phyloP scores from a whole-genome alignment of 2,329 filamentous ascomycete species.

The Microdochium nivale region DNA sequence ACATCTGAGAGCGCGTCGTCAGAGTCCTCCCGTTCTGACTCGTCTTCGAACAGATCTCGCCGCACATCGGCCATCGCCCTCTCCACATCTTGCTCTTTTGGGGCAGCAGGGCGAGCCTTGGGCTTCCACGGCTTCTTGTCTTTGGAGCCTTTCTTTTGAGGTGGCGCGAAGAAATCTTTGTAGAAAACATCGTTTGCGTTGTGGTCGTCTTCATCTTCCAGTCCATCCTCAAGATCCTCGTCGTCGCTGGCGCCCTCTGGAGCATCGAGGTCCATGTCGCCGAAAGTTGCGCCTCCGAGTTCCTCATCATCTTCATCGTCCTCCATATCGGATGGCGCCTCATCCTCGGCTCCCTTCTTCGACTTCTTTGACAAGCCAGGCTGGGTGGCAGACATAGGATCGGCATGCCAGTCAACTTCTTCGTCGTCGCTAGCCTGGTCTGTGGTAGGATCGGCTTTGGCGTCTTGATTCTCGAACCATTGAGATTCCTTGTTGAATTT shows the following conservation, averaged over 20 bases:
- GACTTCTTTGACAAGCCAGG: slow-evolving; percentile 20
- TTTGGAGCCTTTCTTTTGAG: slow-evolving; percentile 60
- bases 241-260: slow-evolving; percentile 62
- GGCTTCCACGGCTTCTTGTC: slow-evolving; percentile 35
- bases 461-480: slow-evolving; percentile 79
- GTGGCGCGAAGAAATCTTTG: slow-evolving; percentile 87
- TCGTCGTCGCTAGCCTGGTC: slow-evolving; percentile 75
- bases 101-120: slow-evolving; percentile 28
- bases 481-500: slow-evolving; percentile 94
- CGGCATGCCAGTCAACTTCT: slow-evolving; percentile 76
- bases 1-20: slow-evolving; percentile 57
- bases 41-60: slow-evolving; percentile 82
- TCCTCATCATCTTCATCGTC: slow-evolving; percentile 56
- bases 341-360: slow-evolving; percentile 28
- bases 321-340: slow-evolving; percentile 27
- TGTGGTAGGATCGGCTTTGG: slow-evolving; percentile 64
- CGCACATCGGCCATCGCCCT: slow-evolving; percentile 81
- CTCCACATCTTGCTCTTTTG: slow-evolving; percentile 61
- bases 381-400: slow-evolving; percentile 50
- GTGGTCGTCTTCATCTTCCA: slow-evolving; percentile 42
- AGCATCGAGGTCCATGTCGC: slow-evolving; percentile 65
- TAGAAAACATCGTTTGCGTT: slow-evolving; percentile 90
- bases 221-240: slow-evolving; percentile 48
- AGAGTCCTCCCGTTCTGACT: slow-evolving; percentile 55
- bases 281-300: slow-evolving; percentile 77